Base-by-base conservation (phyloP, 1,284 basidiomycete genomes). In the Cutaneotrichosporon sp. region DNA sequence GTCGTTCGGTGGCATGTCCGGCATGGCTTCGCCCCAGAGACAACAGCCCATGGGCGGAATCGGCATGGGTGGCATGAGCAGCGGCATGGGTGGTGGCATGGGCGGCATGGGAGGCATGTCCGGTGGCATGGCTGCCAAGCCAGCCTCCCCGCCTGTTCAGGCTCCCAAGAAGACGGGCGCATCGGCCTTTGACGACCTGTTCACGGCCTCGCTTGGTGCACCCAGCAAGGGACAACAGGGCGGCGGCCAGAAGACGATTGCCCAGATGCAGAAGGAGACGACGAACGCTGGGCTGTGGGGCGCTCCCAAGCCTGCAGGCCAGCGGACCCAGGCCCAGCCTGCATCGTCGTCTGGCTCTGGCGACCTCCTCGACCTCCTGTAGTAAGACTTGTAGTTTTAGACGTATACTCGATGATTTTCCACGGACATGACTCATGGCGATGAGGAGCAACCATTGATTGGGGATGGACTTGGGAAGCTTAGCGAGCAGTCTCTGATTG, bases 181-280 rank as follows among this genome's bases (percentile, higher is more conserved):
- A 40, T 69, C 72, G 11, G 70, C 76, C 5, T 97, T 97, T 74
- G 95, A 96, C 71, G 94, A 97, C 76, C 81, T 97, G 65, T 97
- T 92, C 91, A 86, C 86, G 21, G 85, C 93, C 82, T 91, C 90
- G 1, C 85, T 96, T 22, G 64, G 78, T 32, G 65, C 65, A 40
- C 61, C 74, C 9, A 65, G 63, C 34, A 77, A 70, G 60, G 38
- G 76, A 16, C 69, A 76, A 8, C 36, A 65, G 6, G 72, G 75
- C 0, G 66, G 63, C 14, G 68, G 65, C 18, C 65, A 64, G 31
- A 94, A 92, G 84, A 90, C 88, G 52, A 94, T 94, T 70, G 89
- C 89, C 76, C 91, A 92, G 74, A 76, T 95, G 72, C 89, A 92
- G 81, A 88, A 87, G 81, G 92, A 95, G 82, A 92, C 92, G 82